These are phyloP conservation scores for Silene latifolia DNA, from an alignment of 148 eudicot species.

Conservation along the genomic window DNA sequence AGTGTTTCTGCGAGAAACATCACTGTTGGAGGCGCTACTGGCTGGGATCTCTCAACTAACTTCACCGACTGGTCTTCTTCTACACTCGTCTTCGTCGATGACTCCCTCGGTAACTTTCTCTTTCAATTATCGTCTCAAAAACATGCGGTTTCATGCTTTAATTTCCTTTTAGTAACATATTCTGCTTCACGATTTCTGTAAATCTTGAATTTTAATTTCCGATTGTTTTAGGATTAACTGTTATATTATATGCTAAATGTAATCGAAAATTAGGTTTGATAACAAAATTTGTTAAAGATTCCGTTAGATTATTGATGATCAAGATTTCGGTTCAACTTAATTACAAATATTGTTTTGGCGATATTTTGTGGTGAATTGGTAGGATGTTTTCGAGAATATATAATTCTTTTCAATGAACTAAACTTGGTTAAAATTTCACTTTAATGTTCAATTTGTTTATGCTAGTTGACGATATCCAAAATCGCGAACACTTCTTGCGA, in stretches of 20 bases:
- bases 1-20: not conserved
- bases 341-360: too few relatives aligned
- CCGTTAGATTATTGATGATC: not conserved
- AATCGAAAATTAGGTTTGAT: too few relatives aligned
- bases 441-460: too few relatives aligned
- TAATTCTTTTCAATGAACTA: too few relatives aligned
- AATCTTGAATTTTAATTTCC: not conserved
- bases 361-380: not conserved
- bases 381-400: too few relatives aligned
- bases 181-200: not conserved
- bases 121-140: too few relatives aligned
- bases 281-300: not conserved
- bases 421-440: too few relatives aligned
- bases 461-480: too few relatives aligned
- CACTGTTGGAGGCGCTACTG: slow-evolving; percentile 18
- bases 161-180: not conserved
- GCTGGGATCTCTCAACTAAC: slow-evolving; percentile 15
- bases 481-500: too few relatives aligned
- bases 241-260: not conserved
- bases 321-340: not conserved
- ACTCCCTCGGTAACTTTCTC: slow-evolving; percentile 17
- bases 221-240: too few relatives aligned
- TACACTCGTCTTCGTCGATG: slow-evolving; percentile 9
- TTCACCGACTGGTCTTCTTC: slow-evolving; percentile 22
- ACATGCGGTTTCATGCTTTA: too few relatives aligned